Percentiles rank a stretch among this genome's conserved stretches.
Evolutionary conservation across 257 asterid genomes (phyloP).

Genomic region (Avicennia marina): DNA sequence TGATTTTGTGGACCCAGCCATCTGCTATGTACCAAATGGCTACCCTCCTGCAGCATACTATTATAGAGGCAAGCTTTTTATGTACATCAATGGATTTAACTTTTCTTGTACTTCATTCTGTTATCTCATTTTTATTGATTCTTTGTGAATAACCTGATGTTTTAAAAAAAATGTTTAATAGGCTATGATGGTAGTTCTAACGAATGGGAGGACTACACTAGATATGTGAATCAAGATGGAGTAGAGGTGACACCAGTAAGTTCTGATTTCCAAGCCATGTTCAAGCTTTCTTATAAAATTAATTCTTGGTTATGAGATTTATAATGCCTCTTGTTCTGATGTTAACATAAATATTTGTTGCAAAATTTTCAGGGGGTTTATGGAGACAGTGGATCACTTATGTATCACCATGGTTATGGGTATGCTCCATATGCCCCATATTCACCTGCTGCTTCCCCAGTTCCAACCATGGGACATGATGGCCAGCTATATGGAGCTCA

Average conservation of each 20-base stretch:
- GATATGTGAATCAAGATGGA: conserved; percentile 51
- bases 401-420: conserved; percentile 62
- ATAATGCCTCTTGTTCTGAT: not conserved
- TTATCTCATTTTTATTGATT: not conserved
- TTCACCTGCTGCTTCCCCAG: conserved; percentile 61
- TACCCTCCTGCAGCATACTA: conserved; percentile 41
- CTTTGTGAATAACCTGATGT: not conserved
- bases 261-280: not conserved
- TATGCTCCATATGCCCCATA: conserved; percentile 59
- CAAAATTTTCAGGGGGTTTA: conserved; percentile 72
- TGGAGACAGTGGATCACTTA: conserved; percentile 62
- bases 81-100: not conserved
- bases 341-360: no score
- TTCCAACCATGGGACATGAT: conserved; percentile 62
- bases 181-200: conserved; percentile 41
- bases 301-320: not conserved
- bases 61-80: conserved; percentile 21
- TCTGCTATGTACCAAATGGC: conserved; percentile 42
- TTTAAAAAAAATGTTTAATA: not conserved
- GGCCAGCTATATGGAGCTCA: conserved; percentile 70
- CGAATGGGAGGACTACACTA: conserved; percentile 55
- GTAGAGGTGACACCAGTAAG: conserved; percentile 50
- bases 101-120: not conserved
- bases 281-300: not conserved
- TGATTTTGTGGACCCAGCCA: conserved; percentile 43